Evolutionary conservation across 176 grass and related monocot genomes (phyloP).

Genomic region (Rhynchospora pubera): DNA sequence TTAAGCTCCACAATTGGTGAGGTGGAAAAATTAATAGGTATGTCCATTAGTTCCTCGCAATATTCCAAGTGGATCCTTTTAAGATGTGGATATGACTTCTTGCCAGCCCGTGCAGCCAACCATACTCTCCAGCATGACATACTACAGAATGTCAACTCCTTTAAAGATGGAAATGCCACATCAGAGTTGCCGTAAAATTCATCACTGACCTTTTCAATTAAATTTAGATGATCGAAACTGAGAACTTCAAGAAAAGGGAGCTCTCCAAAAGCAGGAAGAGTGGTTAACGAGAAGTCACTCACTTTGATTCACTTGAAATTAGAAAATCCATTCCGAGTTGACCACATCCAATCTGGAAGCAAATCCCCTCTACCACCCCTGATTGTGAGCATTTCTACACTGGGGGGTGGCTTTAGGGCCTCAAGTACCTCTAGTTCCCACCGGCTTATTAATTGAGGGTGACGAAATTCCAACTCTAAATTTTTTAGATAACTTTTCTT

Average conservation of each 20-base stretch:
- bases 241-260: slow-evolving; percentile 28
- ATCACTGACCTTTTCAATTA: slow-evolving; percentile 15
- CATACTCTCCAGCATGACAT: slow-evolving; percentile 28
- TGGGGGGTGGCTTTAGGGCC: slow-evolving; percentile 9
- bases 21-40: slow-evolving; percentile 16
- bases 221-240: slow-evolving; percentile 4
- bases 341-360: not conserved
- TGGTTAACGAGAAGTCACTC: slow-evolving; percentile 8
- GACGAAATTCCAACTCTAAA: not conserved
- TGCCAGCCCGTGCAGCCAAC: slow-evolving; percentile 1
- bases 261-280: slow-evolving; percentile 30
- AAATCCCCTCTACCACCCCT: not conserved
- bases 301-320: slow-evolving; percentile 9
- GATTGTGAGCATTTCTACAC: not conserved
- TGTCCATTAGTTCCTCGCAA: not conserved
- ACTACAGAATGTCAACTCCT: slow-evolving; percentile 21
- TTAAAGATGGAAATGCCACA: slow-evolving; percentile 30
- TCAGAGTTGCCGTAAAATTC: slow-evolving; percentile 26
- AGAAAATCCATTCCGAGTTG: not conserved
- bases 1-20: slow-evolving; percentile 21
- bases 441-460: too few relatives aligned
- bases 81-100: slow-evolving; percentile 3
- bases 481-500: slow-evolving; percentile 11
- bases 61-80: slow-evolving; percentile 26
- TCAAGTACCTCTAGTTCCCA: slow-evolving; percentile 18